phyloP scores from a whole-genome alignment of 441 rosid genomes.

The Adansonia rubrostipa region DNA sequence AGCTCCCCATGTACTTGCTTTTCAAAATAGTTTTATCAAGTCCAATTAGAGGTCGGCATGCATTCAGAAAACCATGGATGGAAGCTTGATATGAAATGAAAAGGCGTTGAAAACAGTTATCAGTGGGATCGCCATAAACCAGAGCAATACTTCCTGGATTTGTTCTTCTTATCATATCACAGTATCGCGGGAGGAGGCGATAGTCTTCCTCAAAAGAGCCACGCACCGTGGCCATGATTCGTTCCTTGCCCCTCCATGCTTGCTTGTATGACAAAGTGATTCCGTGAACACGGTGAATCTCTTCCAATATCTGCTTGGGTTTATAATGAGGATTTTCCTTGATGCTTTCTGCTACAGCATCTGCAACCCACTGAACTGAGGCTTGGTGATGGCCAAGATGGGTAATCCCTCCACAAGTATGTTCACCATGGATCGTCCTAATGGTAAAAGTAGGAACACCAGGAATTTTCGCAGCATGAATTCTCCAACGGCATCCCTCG shows the following conservation, averaged over 20 bases:
- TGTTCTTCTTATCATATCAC: constrained; percentile 56
- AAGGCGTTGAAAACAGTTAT: constrained; percentile 59
- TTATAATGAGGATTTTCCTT: constrained; percentile 56
- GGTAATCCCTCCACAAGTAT: constrained; percentile 56
- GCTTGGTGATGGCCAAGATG: constrained; percentile 72
- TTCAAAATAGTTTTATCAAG: constrained; percentile 46
- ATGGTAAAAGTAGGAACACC: constrained; percentile 59
- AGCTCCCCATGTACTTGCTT: constrained; percentile 49
- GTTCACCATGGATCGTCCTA: constrained; percentile 56
- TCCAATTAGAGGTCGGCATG: constrained; percentile 60
- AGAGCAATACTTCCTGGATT: constrained; percentile 73
- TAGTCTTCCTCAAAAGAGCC: constrained; percentile 74
- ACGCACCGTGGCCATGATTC: constrained; percentile 60
- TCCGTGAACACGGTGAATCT: constrained; percentile 60
- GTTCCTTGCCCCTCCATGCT: constrained; percentile 65
- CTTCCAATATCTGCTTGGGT: constrained; percentile 64
- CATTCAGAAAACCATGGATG: constrained; percentile 63
- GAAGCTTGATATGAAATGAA: constrained; percentile 69
- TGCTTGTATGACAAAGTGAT: constrained; percentile 64
- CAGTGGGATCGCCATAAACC: constrained; percentile 50
- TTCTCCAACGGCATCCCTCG: constrained; percentile 64
- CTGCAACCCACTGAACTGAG: constrained; percentile 70
- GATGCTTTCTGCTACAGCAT: constrained; percentile 51
- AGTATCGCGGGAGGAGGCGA: constrained; percentile 66
- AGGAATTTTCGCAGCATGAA: constrained; percentile 61